These are phyloP conservation scores for Leishmania guyanensis DNA, from an alignment of 208 protist genomes.

Conservation along the genomic window DNA sequence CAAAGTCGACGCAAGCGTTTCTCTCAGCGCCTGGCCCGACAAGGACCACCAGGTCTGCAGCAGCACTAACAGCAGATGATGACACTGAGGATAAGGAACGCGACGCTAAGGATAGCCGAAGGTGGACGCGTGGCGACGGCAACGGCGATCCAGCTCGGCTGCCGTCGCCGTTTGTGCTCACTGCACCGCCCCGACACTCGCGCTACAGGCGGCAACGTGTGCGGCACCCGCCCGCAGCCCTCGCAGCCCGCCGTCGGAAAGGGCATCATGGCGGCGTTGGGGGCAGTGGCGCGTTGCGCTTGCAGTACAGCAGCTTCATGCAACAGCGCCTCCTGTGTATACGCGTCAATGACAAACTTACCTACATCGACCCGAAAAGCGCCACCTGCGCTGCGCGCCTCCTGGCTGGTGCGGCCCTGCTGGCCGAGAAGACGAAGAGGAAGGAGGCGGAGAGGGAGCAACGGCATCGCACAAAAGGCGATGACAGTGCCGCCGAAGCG, in stretches of 20 bases:
- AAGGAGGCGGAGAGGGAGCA: slow-evolving; percentile 9
- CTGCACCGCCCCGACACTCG: background rate
- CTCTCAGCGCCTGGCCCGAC: background rate
- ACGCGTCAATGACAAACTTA: slow-evolving; percentile 32
- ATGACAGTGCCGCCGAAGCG: background rate
- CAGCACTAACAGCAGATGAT: background rate
- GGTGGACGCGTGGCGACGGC: background rate
- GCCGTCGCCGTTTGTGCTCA: background rate
- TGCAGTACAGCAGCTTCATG: slow-evolving; percentile 32
- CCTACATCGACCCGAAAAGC: slow-evolving; percentile 39
- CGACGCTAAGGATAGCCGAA: background rate
- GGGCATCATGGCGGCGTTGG: background rate
- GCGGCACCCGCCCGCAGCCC: background rate
- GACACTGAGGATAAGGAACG: background rate
- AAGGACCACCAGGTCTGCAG: background rate
- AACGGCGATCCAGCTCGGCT: background rate
- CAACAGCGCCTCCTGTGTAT: slow-evolving; percentile 34
- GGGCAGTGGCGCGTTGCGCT: background rate
- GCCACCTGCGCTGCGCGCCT: slow-evolving; percentile 36
- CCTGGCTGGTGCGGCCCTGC: slow-evolving; percentile 34
- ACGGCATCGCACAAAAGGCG: background rate
- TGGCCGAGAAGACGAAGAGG: slow-evolving; percentile 23
- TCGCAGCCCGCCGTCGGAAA: background rate
- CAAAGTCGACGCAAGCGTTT: background rate
- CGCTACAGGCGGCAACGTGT: slow-evolving; percentile 6